Base-by-base conservation (phyloP, 495 filamentous ascomycete species). In the Lepraria neglecta region DNA sequence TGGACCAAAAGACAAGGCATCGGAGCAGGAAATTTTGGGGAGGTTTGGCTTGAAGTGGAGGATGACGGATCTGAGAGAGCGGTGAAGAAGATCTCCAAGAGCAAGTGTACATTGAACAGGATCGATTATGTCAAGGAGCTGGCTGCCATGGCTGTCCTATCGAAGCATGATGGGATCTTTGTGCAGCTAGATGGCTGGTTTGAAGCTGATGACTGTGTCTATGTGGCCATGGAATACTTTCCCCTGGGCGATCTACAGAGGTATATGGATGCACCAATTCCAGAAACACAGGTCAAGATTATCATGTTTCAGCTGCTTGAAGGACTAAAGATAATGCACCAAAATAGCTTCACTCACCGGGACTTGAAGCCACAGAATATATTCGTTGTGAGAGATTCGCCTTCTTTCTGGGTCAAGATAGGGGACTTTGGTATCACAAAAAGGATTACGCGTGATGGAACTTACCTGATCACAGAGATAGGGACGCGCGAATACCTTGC, bases 371-470 rank as follows among this genome's bases (percentile, higher is more conserved):
- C 40, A 7, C 43, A 76, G 70, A 75, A 76, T 54, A 69, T 73
- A 9, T 70, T 74, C 12, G 70, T 75, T 0, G 56, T 70, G 4
- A 60, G 60, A 0, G 56, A 47, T 17, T 59, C 58, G 12, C 73
- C 71, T 3, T 33, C 58, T 31, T 68, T 70, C 66, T 73, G 72
- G 65, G 75, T 81, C 11, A 80, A 82, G 63, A 77, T 81, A 46
- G 75, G 76, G 7, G 79, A 81, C 65, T 81, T 82, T 56, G 79
- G 78, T 0, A 74, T 81, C 52, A 70, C 65, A 51, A 79, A 77
- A 58, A 70, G 72, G 7, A 56, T 70, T 1, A 9, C 43, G 19
- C 21, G 56, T 2, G 51, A 31, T 14, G 38, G 50, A 4, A 70
- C 59, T 3, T 64, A 38, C 1, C 53, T 69, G 6, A 58, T 61